A percentile compares a stretch with the other conserved stretches of the same genome.
Conservation (phyloP, 2,329 filamentous ascomycete species). For the Dendryphion nanum region DNA sequence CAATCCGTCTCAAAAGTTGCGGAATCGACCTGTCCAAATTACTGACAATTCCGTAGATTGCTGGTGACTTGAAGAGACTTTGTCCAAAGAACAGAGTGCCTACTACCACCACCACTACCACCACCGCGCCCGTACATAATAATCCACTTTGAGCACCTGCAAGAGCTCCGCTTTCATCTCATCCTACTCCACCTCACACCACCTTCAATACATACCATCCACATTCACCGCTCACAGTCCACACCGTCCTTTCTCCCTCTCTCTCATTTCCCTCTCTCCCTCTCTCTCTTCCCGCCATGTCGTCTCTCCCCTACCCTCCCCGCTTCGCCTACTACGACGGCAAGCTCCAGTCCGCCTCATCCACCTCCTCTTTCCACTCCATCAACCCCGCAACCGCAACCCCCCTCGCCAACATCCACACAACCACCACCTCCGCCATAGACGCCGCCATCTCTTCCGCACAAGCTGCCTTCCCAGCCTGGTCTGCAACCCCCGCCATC, state of each 20-base stretch:
- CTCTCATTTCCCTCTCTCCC: no score
- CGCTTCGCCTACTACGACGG: conserved; percentile 76
- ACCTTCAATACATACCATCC: not conserved
- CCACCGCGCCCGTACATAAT: no score
- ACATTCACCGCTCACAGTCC: not conserved
- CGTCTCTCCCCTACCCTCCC: conserved; percentile 45
- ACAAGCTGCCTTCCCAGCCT: conserved; percentile 67
- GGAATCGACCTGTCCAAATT: no score
- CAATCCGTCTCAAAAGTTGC: no score
- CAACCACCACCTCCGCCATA: conserved; percentile 65
- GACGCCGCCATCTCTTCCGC: conserved; percentile 72
- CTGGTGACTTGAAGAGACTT: no score
- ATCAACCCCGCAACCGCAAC: conserved; percentile 71
- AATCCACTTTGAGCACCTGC: no score
- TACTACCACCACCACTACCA: no score
- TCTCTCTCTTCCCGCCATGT: conserved; percentile 21
- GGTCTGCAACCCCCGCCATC: conserved; percentile 74
- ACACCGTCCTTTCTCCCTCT: no score
- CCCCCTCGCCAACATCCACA: conserved; percentile 69
- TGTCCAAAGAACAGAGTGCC: no score
- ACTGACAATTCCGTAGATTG: no score
- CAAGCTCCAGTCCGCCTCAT: conserved; percentile 60
- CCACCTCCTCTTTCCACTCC: conserved; percentile 65
- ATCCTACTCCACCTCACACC: not conserved
- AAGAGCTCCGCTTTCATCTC: not conserved